Evolutionary conservation across 257 asterid species (phyloP), one percentile per base, ranked within the genome.

Genomic region (Orobanche coerulescens): DNA sequence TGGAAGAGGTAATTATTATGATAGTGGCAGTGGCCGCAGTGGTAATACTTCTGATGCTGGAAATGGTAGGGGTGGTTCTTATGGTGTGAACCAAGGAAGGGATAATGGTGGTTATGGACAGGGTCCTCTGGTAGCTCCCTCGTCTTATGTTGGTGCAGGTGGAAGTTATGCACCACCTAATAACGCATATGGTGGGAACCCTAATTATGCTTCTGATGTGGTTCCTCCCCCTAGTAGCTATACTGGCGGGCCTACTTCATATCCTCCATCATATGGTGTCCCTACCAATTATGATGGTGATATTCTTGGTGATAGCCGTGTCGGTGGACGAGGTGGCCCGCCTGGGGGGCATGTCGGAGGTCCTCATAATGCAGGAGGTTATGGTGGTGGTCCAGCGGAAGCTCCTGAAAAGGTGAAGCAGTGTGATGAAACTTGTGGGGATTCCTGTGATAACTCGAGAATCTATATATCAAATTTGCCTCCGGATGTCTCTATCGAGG

Each of bases 391-490:
- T 50, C 80, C 84, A 25, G 73, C 67, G 2, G 99, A 87, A 72
- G 75, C 81, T 71, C 68, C 94, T 37, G 90, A 58, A 30, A 85
- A 90, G 71, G 95, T 83, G 76, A 94, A 90, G 73, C 97, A 90
- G 73, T 94, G 99, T 73, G 99, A 90, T 63, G 99, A 85, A 71
- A 84, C 16, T 66, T 94, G 99, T 75, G 99, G 95, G 54, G 99
- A 94, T 58, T 46, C 78, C 13, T 94, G 99, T 72, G 97, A 94
- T 78, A 94, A 94, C 59, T 54, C 99, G 19, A 83, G 99, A 76
- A 94, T 94, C 67, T 94, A 94, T 79, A 94, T 94, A 70, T 89
- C 99, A 55, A 94, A 94, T 76, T 79, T 94, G 81, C 99, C 99
- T 56, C 95, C 97, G 20, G 95, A 94, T 79, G 94, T 94, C 78